These are phyloP conservation scores for Setaria viridis DNA, from an alignment of 202 grass and related monocot species.

Conservation along the genomic window DNA sequence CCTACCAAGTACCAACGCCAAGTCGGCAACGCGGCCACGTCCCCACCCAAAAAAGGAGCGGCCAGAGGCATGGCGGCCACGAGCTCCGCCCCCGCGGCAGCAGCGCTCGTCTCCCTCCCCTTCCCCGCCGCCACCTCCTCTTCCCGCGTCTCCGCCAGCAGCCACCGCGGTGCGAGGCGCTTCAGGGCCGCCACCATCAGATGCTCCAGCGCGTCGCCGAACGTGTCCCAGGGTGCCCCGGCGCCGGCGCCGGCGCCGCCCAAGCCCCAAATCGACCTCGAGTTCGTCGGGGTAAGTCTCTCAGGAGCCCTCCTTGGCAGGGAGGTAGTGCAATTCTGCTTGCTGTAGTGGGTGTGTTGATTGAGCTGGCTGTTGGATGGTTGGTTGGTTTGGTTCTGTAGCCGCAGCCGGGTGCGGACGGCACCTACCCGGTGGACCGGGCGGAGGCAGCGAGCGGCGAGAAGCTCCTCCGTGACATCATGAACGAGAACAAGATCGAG, in stretches of 20 bases:
- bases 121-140: neutral
- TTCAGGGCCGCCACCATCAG: neutral
- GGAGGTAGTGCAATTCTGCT: neutral
- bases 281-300: conserved; percentile 71
- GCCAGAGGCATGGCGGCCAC: conserved; percentile 67
- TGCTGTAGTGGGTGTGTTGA: neutral
- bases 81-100: conserved; percentile 40
- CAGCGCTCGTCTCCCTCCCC: conserved; percentile 48
- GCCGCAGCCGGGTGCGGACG: conserved; percentile 76
- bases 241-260: conserved; percentile 36
- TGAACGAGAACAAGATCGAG: conserved; percentile 87
- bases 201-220: conserved; percentile 49
- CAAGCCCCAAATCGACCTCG: conserved; percentile 81
- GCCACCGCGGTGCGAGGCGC: neutral
- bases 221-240: conserved; percentile 39
- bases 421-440: conserved; percentile 67
- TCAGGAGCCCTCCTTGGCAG: no score
- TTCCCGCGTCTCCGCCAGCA: conserved; percentile 26
- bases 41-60: neutral
- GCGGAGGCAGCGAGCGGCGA: conserved; percentile 66
- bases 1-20: neutral
- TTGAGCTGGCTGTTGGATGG: neutral
- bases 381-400: conserved; percentile 8
- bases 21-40: conserved; percentile 46
- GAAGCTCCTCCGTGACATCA: conserved; percentile 86